Conservation (phyloP, 177 flowering plant genomes). For the Vitis hybrid region DNA sequence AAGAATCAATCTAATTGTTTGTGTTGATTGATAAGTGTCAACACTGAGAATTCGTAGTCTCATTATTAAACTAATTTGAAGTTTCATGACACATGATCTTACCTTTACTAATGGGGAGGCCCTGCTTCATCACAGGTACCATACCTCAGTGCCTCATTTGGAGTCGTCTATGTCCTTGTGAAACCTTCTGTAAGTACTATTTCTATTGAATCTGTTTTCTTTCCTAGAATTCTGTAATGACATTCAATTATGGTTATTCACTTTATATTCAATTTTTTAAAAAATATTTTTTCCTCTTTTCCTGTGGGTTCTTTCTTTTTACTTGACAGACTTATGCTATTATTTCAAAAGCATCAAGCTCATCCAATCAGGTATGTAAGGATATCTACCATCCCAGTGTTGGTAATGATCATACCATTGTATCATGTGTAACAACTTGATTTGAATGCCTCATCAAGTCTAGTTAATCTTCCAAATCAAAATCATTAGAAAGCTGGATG, state of each 20-base stretch:
- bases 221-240: background rate
- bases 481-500: too few relatives aligned
- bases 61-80: background rate
- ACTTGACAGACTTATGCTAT: conserved; percentile 71
- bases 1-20: background rate
- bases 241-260: background rate
- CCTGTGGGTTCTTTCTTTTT: background rate
- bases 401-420: too few relatives aligned
- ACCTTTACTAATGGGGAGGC: background rate
- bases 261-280: background rate
- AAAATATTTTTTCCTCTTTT: background rate
- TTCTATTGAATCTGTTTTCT: background rate
- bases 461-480: too few relatives aligned
- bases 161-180: conserved; percentile 71
- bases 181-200: conserved; percentile 72
- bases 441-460: too few relatives aligned
- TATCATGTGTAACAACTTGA: too few relatives aligned
- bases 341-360: conserved; percentile 70
- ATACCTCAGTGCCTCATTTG: conserved; percentile 79
- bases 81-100: conserved; percentile 2
- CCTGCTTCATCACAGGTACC: conserved; percentile 59
- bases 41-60: too few relatives aligned
- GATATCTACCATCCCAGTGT: background rate
- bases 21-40: background rate
- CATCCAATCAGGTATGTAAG: conserved; percentile 64